Conservation (phyloP, 768 basidiomycete species). For the Tulasnella sp. region DNA sequence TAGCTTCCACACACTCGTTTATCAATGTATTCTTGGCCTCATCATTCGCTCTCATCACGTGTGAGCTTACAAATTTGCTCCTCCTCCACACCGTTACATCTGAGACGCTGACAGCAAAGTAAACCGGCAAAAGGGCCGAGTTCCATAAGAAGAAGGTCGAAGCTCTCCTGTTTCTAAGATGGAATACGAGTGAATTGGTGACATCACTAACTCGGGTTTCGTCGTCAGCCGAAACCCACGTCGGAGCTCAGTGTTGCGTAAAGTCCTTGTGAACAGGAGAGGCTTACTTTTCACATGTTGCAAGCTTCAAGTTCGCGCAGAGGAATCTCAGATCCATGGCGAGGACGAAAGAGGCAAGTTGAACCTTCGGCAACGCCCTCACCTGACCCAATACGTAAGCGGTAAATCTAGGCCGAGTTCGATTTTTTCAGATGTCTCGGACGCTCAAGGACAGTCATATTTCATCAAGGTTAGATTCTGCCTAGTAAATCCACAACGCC, state of each 20-base stretch:
- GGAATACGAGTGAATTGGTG: not conserved
- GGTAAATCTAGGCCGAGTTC: not conserved
- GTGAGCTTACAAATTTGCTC: not conserved
- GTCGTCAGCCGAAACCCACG: not conserved
- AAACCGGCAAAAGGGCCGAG: not conserved
- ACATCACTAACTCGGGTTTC: not conserved
- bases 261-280: not conserved
- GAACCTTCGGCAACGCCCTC: conserved; percentile 40
- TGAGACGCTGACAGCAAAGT: not conserved
- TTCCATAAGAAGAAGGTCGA: conserved; percentile 3
- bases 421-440: not conserved
- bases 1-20: not conserved
- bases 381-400: not conserved
- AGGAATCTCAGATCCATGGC: not conserved
- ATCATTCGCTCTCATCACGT: conserved; percentile 7
- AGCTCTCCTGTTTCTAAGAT: not conserved
- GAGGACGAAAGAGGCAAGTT: no score
- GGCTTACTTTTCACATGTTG: not conserved
- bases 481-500: not conserved
- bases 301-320: not conserved
- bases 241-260: not conserved
- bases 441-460: not conserved
- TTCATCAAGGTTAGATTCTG: not conserved
- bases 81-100: not conserved
- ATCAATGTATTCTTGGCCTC: not conserved